phyloP scores from a whole-genome alignment of 75 land plant genomes.

The Adiantum capillusveneris region DNA sequence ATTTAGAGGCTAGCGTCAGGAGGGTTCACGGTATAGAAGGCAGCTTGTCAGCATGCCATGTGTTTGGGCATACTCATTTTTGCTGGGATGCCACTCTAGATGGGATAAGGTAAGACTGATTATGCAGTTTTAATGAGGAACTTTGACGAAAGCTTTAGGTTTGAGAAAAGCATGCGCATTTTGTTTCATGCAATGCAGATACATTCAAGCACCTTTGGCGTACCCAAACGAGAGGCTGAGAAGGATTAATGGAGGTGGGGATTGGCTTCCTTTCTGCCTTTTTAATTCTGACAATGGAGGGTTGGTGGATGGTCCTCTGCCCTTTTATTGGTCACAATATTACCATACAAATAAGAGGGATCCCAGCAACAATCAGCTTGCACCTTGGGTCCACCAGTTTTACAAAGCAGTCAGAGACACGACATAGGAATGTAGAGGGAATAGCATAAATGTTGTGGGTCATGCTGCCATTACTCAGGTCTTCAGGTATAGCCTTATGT shows the following conservation, averaged over 20 bases:
- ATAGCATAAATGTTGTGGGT: no score
- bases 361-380: conserved; percentile 61
- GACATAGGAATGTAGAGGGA: no score
- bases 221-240: conserved; percentile 71
- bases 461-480: no score
- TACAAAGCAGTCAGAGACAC: conserved; percentile 15
- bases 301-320: conserved; percentile 29
- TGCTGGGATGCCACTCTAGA: conserved; percentile 87
- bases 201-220: conserved; percentile 86
- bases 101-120: conserved; percentile 71
- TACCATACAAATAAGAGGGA: conserved; percentile 49
- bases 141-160: no score
- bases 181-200: conserved; percentile 36
- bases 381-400: conserved; percentile 78
- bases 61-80: conserved; percentile 94
- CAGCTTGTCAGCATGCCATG: conserved; percentile 59
- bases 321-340: conserved; percentile 77
- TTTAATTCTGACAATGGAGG: conserved; percentile 37
- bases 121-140: no score
- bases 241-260: conserved; percentile 66
- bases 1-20: conserved; percentile 58
- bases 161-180: background rate
- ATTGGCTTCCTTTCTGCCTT: conserved; percentile 79
- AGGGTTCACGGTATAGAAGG: conserved; percentile 61
- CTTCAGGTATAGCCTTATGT: no score